Base-by-base conservation (phyloP, 345 rosid genomes). In the Limnanthes douglasii region DNA sequence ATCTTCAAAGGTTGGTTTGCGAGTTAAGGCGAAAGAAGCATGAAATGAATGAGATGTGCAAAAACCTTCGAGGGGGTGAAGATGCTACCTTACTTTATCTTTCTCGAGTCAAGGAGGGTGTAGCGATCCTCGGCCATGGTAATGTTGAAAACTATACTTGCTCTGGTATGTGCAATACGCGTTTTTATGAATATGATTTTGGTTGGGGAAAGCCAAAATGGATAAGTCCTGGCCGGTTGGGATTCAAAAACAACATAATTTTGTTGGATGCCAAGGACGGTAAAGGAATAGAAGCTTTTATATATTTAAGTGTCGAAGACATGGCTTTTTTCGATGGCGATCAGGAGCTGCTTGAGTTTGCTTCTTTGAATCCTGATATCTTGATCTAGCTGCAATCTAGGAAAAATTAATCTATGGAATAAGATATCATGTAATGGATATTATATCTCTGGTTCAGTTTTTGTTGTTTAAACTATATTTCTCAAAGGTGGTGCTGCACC, bases 191-290 rank as follows among this genome's bases (percentile, higher is more conserved):
- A 21, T 56, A 48, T 3, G 73, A 77, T 46, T 77, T 66, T 9
- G 73, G 82, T 1, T 77, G 82, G 78, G 75, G 74, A 28, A 58
- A 40, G 18, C 77, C 81, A 11, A 46, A 21, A 32, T 41, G 57
- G 65, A 55, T 59, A 15, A 57, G 65, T 3, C 53, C 46, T 21
- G 30, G 49, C 35, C 12, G 47, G 54, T 37, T 54, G 14, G 7
- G 0, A 36, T 50, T 33, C 52, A 57, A 50, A 21, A 62, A 70
- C 27, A 19, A 46, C 6, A 48, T 64, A 39, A 7, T 41, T 28
- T 30, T 74, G 27, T 38, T 53, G 51, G 84, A 74, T 28, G 39
- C 61, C 1, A 57, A 53, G 41, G 37, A 23, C 41, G 60, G 64
- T 10, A 33, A 25, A 1, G 75, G 64, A 8, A 27, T 74, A 31